Conservation (phyloP, 1,284 basidiomycete species). For the Apiotrichum domesticum region DNA sequence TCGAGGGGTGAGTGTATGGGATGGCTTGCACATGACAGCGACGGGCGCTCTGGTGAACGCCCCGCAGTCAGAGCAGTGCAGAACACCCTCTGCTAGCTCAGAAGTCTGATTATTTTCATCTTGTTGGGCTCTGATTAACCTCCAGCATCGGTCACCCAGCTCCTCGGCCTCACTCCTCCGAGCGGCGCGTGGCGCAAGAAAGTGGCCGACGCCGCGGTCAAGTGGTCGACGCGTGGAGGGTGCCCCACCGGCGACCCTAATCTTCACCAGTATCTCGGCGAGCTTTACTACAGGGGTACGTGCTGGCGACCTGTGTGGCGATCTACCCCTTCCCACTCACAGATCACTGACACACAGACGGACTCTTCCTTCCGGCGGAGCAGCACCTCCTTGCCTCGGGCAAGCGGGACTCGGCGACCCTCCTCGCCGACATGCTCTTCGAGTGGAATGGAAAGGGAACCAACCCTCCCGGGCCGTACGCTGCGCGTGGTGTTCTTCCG, state of each 20-base stretch:
- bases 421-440: constrained; percentile 76
- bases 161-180: constrained; percentile 48
- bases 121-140: constrained; percentile 5
- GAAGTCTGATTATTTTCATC: too few species aligned
- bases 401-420: constrained; percentile 74
- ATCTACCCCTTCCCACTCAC: too few species aligned
- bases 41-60: too few species aligned
- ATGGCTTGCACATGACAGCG: too few species aligned
- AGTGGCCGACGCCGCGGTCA: constrained; percentile 47
- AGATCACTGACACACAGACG: constrained; percentile 53
- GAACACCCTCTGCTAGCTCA: too few species aligned
- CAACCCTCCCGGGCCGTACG: constrained; percentile 58
- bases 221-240: constrained; percentile 71
- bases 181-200: constrained; percentile 50
- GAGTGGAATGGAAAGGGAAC: constrained; percentile 58
- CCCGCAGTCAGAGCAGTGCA: too few species aligned
- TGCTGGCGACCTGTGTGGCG: not conserved
- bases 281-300: constrained; percentile 77
- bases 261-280: constrained; percentile 79
- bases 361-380: constrained; percentile 66
- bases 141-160: constrained; percentile 45
- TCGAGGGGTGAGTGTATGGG: constrained; percentile 55
- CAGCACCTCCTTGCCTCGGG: constrained; percentile 73
- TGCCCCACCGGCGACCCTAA: constrained; percentile 77
- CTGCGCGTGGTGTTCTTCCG: constrained; percentile 75